Evolutionary conservation across 495 filamentous ascomycete genomes (phyloP), one percentile per base, ranked within the genome.

Genomic region (Aspergillus kassunensis): DNA sequence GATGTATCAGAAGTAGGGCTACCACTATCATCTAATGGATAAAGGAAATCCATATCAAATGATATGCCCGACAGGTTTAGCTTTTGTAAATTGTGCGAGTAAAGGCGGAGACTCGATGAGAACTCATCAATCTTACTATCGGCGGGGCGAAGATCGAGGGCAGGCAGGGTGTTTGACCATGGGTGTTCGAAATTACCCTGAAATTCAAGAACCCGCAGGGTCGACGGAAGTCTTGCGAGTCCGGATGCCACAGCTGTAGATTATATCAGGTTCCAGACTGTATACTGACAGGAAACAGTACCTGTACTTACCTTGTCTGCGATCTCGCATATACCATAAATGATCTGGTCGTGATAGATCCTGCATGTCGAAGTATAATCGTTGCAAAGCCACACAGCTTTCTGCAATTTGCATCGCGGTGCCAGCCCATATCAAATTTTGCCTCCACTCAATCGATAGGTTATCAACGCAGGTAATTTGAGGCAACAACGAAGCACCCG

Each of bases 291-390:
- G 30, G 12, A 16, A 25, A 40, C 11, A 5, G 10, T 9, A 27
- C 24, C 24, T 27, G 20, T 12, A 30, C 23, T 11, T 44, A 44
- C 42, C 42, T 44, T 44, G 42, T 44, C 42, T 30, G 25, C 42
- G 42, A 15, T 44, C 42, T 10, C 42, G 42, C 42, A 44, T 44
- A 12, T 18, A 44, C 12, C 4, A 3, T 4, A 44, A 3, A 31
- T 44, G 42, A 44, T 44, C 42, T 44, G 24, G 42, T 20, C 24
- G 13, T 21, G 23, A 7, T 9, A 23, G 10, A 11, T 31, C 25
- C 25, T 18, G 24, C 24, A 25, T 5, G 40, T 13, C 4, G 6
- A 44, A 31, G 15, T 27, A 19, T 15, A 43, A 23, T 12, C 25
- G 27, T 19, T 44, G 24, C 42, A 44, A 20, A 20, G n/a, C 15